phyloP scores from a whole-genome alignment of 129 eudicot genomes.

The Tanacetum coccineum region DNA sequence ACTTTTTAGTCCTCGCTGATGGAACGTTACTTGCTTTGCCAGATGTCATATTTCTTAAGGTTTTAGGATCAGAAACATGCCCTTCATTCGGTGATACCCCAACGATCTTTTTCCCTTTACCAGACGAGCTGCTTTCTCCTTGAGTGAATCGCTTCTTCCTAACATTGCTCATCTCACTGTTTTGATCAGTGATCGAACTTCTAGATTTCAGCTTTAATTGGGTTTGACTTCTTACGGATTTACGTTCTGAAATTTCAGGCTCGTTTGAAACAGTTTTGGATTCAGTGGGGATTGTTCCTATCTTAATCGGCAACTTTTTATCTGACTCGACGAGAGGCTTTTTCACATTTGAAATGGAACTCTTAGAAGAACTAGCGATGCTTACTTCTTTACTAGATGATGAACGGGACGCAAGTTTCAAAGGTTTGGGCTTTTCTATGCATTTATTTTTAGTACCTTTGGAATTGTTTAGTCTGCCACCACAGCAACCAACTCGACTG shows the following conservation, averaged over 20 bases:
- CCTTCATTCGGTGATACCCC: conserved; percentile 26
- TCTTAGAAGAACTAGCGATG: conserved; percentile 39
- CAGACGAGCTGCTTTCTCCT: conserved; percentile 67
- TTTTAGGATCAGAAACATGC: conserved; percentile 40
- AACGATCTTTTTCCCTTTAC: conserved; percentile 46
- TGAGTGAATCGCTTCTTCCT: conserved; percentile 48
- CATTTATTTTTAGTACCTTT: conserved; percentile 42
- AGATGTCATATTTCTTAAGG: conserved; percentile 36
- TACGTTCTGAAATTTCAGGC: conserved; percentile 23
- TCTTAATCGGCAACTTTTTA: conserved; percentile 32
- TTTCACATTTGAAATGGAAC: conserved; percentile 30
- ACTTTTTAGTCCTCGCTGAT: conserved; percentile 43
- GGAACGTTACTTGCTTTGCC: conserved; percentile 26
- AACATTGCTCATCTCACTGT: conserved; percentile 33
- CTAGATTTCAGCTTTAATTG: conserved; percentile 26
- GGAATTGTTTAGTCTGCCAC: conserved; percentile 57
- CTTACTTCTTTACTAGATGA: conserved; percentile 44
- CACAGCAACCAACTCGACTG: conserved; percentile 77
- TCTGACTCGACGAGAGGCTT: conserved; percentile 27
- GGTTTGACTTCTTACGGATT: conserved; percentile 20
- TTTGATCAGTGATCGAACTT: conserved; percentile 29
- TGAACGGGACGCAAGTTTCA: conserved; percentile 38
- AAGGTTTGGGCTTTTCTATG: conserved; percentile 48
- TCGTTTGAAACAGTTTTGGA: conserved; percentile 34
- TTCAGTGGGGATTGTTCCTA: conserved; percentile 35